These are phyloP conservation scores for Aspergillus pseudoglaucus DNA, from an alignment of 2,329 filamentous ascomycete genomes.

Conservation along the genomic window DNA sequence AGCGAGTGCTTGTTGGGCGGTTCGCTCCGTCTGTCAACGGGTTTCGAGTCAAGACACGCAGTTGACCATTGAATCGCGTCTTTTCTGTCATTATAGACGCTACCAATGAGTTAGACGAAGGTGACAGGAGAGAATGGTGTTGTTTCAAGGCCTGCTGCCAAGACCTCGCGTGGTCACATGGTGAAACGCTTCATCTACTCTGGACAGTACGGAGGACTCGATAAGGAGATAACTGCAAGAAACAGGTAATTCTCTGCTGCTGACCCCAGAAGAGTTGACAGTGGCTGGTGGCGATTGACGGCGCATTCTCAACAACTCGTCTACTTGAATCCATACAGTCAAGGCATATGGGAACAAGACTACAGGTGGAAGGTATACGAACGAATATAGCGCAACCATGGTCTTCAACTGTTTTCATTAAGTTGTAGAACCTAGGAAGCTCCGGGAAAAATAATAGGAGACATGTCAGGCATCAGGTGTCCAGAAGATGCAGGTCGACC, in stretches of 20 bases:
- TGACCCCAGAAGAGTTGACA: too few species aligned
- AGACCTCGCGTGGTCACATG: constrained; percentile 1
- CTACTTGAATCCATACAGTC: not conserved
- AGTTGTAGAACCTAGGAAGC: constrained; percentile 25
- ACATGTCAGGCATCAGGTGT: constrained; percentile 17
- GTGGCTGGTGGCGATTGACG: too few species aligned
- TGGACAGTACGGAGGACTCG: not conserved
- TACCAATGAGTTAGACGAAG: constrained; percentile 1
- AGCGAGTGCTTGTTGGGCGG: not conserved
- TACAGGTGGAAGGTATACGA: not conserved
- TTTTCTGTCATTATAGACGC: not conserved
- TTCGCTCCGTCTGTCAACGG: not conserved
- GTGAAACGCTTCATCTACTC: not conserved
- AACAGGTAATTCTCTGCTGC: not conserved
- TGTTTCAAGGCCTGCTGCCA: constrained; percentile 10
- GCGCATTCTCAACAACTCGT: too few species aligned
- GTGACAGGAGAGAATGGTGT: not conserved
- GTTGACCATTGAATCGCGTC: not conserved
- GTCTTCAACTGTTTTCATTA: constrained; percentile 35
- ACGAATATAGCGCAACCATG: not conserved
- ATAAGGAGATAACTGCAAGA: not conserved
- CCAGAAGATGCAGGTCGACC: constrained; percentile 27
- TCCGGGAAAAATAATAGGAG: constrained; percentile 16
- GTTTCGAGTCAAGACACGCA: not conserved
- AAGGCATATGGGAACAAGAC: not conserved